A percentile compares a stretch with the other conserved stretches of the same genome.
Evolutionary conservation across 192 early-diverging fungal species (phyloP).

Genomic region (Spizellomyces sp.): DNA sequence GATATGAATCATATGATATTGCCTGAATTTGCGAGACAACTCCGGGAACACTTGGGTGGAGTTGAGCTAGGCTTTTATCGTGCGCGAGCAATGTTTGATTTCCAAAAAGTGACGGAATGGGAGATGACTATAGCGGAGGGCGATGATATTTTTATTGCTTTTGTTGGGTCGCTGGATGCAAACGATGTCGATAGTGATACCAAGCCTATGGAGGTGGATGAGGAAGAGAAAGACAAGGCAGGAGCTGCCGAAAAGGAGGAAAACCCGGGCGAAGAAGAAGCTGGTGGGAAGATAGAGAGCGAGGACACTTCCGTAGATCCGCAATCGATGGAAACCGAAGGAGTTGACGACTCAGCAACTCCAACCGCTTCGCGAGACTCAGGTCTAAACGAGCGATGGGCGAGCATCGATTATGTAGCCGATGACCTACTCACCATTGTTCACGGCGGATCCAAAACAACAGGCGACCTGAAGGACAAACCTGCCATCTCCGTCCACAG

Average conservation of each 20-base stretch:
- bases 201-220: neutral
- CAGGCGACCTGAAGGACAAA: neutral
- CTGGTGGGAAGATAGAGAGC: neutral
- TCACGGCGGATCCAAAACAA: conserved; percentile 3
- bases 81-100: conserved; percentile 33
- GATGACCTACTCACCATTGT: conserved; percentile 17
- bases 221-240: conserved; percentile 2
- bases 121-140: conserved; percentile 33
- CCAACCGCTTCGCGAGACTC: neutral
- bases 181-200: conserved; percentile 1
- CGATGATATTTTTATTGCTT: conserved; percentile 24
- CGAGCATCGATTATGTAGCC: conserved; percentile 24
- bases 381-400: conserved; percentile 23
- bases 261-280: neutral
- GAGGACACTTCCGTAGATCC: neutral
- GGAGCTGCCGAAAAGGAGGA: neutral
- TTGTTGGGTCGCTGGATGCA: neutral
- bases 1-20: conserved; percentile 7
- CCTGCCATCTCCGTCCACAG: conserved; percentile 3
- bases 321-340: neutral
- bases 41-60: conserved; percentile 16
- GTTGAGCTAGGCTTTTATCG: conserved; percentile 15
- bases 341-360: neutral
- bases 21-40: conserved; percentile 6
- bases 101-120: conserved; percentile 35